Percentiles rank a stretch among this genome's conserved stretches.
Evolutionary conservation across 2,329 filamentous ascomycete species (phyloP).

Genomic region (Cladosporium sp.): DNA sequence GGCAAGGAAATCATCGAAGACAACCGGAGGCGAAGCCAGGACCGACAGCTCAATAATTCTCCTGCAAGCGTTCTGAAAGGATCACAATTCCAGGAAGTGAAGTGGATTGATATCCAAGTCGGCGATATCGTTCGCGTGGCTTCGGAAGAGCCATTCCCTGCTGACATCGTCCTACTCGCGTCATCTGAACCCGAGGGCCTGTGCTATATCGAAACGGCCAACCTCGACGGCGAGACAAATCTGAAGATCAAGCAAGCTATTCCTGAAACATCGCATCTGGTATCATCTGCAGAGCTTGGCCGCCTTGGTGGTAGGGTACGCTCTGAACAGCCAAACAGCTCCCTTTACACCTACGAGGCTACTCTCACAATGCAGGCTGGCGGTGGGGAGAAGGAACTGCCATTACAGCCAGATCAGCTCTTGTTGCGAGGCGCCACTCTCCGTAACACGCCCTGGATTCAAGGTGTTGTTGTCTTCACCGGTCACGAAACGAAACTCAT

Average conservation of each 20-base stretch:
- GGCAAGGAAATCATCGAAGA: constrained; percentile 94
- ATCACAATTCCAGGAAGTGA: constrained; percentile 77
- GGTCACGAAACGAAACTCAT: constrained; percentile 98
- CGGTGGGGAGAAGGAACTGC: constrained; percentile 86
- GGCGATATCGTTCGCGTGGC: constrained; percentile 91
- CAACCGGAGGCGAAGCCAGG: constrained; percentile 80
- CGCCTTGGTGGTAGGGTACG: constrained; percentile 80
- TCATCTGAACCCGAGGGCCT: constrained; percentile 96
- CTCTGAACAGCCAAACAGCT: constrained; percentile 97
- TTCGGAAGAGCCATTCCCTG: constrained; percentile 91
- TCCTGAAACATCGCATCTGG: constrained; percentile 82
- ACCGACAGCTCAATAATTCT: constrained; percentile 82
- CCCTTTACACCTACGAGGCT: constrained; percentile 95
- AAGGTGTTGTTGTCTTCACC: constrained; percentile 93
- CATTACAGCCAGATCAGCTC: constrained; percentile 87
- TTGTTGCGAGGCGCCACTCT: constrained; percentile 88
- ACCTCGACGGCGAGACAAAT: constrained; percentile 96
- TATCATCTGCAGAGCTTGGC: constrained; percentile 81
- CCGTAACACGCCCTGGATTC: constrained; percentile 94
- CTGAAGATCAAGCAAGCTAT: constrained; percentile 97
- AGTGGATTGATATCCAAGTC: constrained; percentile 90
- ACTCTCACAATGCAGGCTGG: constrained; percentile 87
- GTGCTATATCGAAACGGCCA: constrained; percentile 98
- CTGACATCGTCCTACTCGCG: constrained; percentile 85
- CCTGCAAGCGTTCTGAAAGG: constrained; percentile 79